Percentiles rank a stretch among this genome's conserved stretches.
phyloP scores from a whole-genome alignment of 23 red algal species.

The Gracilaria vermiculophylla region DNA sequence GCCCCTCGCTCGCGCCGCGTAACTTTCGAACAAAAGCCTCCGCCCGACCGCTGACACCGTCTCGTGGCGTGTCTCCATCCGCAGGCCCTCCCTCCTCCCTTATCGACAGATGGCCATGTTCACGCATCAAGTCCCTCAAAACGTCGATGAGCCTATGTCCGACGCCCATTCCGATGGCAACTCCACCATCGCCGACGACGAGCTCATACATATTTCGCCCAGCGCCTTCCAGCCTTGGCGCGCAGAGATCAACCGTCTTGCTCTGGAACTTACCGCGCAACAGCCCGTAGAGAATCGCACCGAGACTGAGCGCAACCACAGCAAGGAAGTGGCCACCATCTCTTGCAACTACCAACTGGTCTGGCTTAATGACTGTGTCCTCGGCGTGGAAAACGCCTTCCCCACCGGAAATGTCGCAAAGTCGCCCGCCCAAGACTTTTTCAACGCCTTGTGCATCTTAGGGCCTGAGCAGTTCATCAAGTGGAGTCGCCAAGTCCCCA shows the following conservation, averaged over 20 bases:
- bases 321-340: not conserved
- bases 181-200: not conserved
- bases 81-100: not conserved
- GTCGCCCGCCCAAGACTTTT: not conserved
- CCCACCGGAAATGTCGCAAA: not conserved
- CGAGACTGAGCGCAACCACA: constrained; percentile 5
- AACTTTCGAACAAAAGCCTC: too few species aligned
- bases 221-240: constrained; percentile 1
- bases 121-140: not conserved
- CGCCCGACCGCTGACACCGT: too few species aligned
- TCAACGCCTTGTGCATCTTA: not conserved
- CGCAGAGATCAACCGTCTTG: constrained; percentile 6
- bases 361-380: not conserved
- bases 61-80: not conserved
- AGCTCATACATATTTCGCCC: not conserved
- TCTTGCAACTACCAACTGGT: constrained; percentile 5
- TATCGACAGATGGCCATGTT: not conserved
- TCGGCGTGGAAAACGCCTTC: not conserved
- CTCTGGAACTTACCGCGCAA: not conserved
- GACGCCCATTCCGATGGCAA: not conserved
- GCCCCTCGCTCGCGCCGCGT: too few species aligned
- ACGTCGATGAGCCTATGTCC: not conserved
- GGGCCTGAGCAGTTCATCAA: constrained; percentile 1
- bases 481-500: not conserved
- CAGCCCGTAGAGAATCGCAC: not conserved